These are phyloP conservation scores for Candida ipomoeae DNA, from an alignment of 805 yeast species.

Conservation along the genomic window DNA sequence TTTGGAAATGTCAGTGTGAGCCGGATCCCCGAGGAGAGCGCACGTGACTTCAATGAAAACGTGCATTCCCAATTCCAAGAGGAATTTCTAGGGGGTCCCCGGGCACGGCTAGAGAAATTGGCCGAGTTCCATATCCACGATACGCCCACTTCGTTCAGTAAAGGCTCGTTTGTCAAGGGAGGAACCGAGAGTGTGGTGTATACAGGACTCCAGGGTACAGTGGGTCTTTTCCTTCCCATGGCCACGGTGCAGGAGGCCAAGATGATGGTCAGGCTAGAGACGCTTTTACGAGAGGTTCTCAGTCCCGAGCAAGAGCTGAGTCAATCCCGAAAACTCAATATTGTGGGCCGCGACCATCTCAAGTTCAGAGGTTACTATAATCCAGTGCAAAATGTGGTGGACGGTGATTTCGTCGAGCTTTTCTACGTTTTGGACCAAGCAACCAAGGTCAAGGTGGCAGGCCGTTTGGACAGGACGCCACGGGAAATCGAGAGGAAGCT, in stretches of 20 bases:
- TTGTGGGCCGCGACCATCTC: constrained; percentile 65
- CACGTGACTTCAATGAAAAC: constrained; percentile 50
- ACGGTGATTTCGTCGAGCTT: constrained; percentile 81
- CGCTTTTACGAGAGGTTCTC: constrained; percentile 31
- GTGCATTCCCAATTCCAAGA: constrained; percentile 27
- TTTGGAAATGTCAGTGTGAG: constrained; percentile 76
- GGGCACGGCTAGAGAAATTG: constrained; percentile 45
- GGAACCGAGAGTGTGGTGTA: constrained; percentile 67
- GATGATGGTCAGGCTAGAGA: constrained; percentile 54
- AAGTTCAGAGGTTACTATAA: constrained; percentile 73
- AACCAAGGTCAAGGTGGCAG: constrained; percentile 35
- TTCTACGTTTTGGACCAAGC: constrained; percentile 36
- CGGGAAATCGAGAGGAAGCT: constrained; percentile 50
- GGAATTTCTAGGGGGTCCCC: constrained; percentile 45
- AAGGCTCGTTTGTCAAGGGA: constrained; percentile 52
- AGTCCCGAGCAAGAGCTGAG: constrained; percentile 24
- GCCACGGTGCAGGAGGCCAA: constrained; percentile 56
- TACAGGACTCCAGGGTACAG: constrained; percentile 75
- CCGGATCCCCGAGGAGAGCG: constrained; percentile 51
- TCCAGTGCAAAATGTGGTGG: constrained; percentile 74
- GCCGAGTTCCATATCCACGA: constrained; percentile 70
- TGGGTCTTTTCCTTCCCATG: constrained; percentile 73
- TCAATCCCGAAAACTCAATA: constrained; percentile 24
- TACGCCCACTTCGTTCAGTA: constrained; percentile 57
- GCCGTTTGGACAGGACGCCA: constrained; percentile 43